Base-by-base conservation (phyloP, 352 stramenopile species). In the Pythium angustatum region DNA sequence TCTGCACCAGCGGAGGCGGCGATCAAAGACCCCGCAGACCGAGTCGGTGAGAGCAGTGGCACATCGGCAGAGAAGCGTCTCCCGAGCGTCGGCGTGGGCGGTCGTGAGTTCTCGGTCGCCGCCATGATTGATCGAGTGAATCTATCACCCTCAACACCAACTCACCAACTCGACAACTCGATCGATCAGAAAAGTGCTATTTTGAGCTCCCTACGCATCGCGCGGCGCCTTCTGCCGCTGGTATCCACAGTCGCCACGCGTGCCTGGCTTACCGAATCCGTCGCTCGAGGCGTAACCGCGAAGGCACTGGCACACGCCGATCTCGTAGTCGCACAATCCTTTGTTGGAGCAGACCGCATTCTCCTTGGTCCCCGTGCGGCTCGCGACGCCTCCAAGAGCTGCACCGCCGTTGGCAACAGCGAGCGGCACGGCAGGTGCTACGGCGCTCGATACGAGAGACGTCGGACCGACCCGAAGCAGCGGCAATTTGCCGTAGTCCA, bases 351-450 rank as follows among this genome's bases (percentile, higher is more conserved):
- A 98, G 9, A 89, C 66, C 5, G 62, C 75, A 56, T 90, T 86
- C 61, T 98, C 93, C 64, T 97, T 98, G 0, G 90, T 98, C 8
- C 93, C 93, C 7, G 73, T 75, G 28, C 85, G 72, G 34, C 78
- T 84, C 41, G 52, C 7, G 9, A 86, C 56, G 1, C 71, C 71
- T 19, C 58, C 62, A n/a, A 91, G 73, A 6, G 33, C 28, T 15
- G 58, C 71, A 2, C 81, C 75, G 24, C 82, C 69, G n/a, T 84
- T 81, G 2, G 75, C 81, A 1, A 72, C 63, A 8, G 49, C 22
- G 2, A 89, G 58, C 66, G 15, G 68, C 52, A 22, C 31, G 5
- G n/a, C 41, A 17, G 67, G 56, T 1, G 55, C 27, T 14, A 74
- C 70, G 22, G 54, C 66, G 33, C 59, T 48, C 0, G 66, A 62